A percentile compares a stretch with the other conserved stretches of the same genome.
phyloP scores from a whole-genome alignment of 2,329 filamentous ascomycete species.

The Proliferodiscus dingleyae region DNA sequence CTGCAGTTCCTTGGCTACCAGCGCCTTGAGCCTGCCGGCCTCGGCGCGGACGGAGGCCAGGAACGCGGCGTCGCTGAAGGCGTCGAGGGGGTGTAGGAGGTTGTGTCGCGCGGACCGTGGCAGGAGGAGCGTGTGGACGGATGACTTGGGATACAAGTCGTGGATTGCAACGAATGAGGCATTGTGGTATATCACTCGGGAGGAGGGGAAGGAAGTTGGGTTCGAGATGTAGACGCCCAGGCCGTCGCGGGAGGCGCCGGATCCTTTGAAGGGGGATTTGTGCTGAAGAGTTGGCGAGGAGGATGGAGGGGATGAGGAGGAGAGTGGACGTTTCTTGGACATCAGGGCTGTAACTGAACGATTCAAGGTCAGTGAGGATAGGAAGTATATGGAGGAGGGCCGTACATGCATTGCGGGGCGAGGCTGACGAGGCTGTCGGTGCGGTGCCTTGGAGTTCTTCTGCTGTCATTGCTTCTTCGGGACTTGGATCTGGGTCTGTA shows the following conservation, averaged over 20 bases:
- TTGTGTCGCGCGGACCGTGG: constrained; percentile 62
- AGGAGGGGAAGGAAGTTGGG: constrained; percentile 55
- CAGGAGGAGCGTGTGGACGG: constrained; percentile 81
- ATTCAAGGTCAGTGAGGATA: constrained; percentile 1
- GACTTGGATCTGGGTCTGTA: neutral
- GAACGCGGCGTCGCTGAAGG: constrained; percentile 67
- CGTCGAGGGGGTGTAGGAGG: constrained; percentile 68
- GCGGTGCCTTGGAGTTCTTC: constrained; percentile 36
- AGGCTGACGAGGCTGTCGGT: constrained; percentile 22
- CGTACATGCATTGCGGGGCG: constrained; percentile 41
- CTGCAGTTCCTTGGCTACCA: constrained; percentile 72
- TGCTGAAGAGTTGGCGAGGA: constrained; percentile 13
- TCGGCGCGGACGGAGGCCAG: constrained; percentile 59
- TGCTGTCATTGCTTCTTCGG: constrained; percentile 38
- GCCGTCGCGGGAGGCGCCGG: constrained; percentile 48
- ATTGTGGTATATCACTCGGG: constrained; percentile 60
- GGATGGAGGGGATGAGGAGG: constrained; percentile 3
- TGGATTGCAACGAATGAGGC: constrained; percentile 71
- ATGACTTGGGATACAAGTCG: constrained; percentile 82
- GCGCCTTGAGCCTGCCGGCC: constrained; percentile 51
- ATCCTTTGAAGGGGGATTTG: constrained; percentile 23
- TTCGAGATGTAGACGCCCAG: constrained; percentile 62
- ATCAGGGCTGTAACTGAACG: constrained; percentile 50
- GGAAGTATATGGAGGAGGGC: neutral
- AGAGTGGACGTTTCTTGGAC: constrained; percentile 21